Percentiles rank a stretch among this genome's conserved stretches.
These are phyloP conservation scores for Musa schizocarpa DNA, from an alignment of 176 grass and related monocot genomes.

Conservation along the genomic window DNA sequence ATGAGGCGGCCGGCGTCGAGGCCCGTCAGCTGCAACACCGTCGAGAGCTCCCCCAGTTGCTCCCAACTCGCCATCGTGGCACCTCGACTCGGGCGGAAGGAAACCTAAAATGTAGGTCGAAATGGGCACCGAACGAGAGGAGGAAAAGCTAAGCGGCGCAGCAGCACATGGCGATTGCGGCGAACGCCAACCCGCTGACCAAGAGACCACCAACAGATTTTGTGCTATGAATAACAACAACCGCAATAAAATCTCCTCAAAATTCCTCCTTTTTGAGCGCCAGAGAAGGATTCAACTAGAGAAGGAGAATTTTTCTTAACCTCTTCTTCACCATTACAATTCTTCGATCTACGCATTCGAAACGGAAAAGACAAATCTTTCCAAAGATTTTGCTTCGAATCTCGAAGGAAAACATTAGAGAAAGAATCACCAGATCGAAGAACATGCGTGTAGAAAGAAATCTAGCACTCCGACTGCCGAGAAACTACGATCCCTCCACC, in stretches of 20 bases:
- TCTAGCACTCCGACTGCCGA: not conserved
- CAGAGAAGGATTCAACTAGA: not conserved
- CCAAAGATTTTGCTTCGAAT: not conserved
- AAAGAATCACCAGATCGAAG: not conserved
- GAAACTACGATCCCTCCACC: not conserved
- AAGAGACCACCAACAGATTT: not conserved
- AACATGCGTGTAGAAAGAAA: not conserved
- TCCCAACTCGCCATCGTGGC: slow-evolving; percentile 9
- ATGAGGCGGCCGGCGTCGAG: slow-evolving; percentile 37
- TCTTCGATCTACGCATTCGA: no score
- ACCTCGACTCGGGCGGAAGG: not conserved
- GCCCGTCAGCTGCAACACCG: slow-evolving; percentile 24
- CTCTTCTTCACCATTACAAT: not conserved
- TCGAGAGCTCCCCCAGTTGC: slow-evolving; percentile 19
- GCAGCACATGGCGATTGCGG: not conserved
- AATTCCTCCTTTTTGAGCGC: not conserved
- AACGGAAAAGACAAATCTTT: not conserved
- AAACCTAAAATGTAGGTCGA: slow-evolving; percentile 2
- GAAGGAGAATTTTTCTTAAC: not conserved
- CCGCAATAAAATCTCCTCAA: not conserved
- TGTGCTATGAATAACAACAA: not conserved
- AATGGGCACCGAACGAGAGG: not conserved
- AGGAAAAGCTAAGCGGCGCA: not conserved
- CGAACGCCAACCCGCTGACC: not conserved
- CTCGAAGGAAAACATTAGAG: not conserved